Evolutionary conservation across 805 yeast genomes (phyloP).

Genomic region (Schwanniomyces occidentalis): DNA sequence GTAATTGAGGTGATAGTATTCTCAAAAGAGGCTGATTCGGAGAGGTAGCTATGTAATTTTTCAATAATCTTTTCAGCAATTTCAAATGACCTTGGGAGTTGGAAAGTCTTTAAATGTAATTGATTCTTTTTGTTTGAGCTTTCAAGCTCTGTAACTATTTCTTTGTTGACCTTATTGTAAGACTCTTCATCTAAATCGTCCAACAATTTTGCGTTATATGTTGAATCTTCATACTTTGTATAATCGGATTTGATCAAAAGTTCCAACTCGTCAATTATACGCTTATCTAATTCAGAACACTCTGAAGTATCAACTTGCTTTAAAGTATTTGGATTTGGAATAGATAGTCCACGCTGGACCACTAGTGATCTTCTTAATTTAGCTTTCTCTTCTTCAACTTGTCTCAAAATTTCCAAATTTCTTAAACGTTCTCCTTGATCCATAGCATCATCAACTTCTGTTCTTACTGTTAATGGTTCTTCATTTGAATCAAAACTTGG

Average conservation of each 20-base stretch:
- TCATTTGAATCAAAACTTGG: conserved; percentile 31
- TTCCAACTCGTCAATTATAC: conserved; percentile 31
- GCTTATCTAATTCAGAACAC: conserved; percentile 11
- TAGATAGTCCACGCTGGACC: conserved; percentile 43
- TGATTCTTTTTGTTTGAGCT: neutral
- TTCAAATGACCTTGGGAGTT: conserved; percentile 15
- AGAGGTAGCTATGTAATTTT: conserved; percentile 17
- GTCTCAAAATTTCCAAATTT: conserved; percentile 21
- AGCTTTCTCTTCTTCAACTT: conserved; percentile 28
- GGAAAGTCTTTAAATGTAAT: neutral
- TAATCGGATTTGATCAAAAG: conserved; percentile 45
- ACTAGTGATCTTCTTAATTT: conserved; percentile 46
- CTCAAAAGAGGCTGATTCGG: neutral
- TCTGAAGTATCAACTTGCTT: neutral
- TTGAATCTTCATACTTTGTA: conserved; percentile 25
- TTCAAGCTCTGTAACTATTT: conserved; percentile 11
- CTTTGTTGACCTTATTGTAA: conserved; percentile 16
- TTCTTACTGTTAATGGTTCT: conserved; percentile 13
- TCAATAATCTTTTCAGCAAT: conserved; percentile 15
- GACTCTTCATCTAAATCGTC: conserved; percentile 34
- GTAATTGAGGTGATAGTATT: conserved; percentile 2
- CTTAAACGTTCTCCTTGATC: conserved; percentile 27
- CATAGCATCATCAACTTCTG: conserved; percentile 27
- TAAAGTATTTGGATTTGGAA: conserved; percentile 34
- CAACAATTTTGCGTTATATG: conserved; percentile 15